These are phyloP conservation scores for Pseudocercospora eumusae DNA, from an alignment of 2,329 filamentous ascomycete species.

Conservation along the genomic window DNA sequence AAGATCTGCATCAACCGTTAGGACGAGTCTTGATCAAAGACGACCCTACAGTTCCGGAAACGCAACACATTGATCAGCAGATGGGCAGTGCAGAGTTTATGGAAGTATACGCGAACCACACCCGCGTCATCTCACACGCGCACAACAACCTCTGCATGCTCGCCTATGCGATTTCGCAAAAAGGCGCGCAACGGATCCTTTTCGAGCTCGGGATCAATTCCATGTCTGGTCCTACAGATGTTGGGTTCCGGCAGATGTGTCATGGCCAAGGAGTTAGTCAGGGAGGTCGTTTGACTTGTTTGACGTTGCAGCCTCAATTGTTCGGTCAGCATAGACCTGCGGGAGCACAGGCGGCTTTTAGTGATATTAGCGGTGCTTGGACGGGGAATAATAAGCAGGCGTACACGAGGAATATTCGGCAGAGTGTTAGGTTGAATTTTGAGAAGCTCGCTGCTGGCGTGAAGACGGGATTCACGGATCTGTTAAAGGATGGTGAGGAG, in stretches of 20 bases:
- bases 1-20: no score
- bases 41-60: no score
- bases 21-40: no score
- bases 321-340: not conserved
- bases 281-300: not conserved
- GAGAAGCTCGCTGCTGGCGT: not conserved
- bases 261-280: not conserved
- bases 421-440: not conserved
- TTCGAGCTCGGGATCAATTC: not conserved
- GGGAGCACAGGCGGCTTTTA: not conserved
- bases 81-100: not conserved
- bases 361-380: not conserved
- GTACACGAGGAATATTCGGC: not conserved
- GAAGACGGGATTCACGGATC: not conserved
- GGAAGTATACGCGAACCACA: not conserved
- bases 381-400: not conserved
- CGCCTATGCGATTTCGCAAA: not conserved
- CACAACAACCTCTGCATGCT: not conserved
- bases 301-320: not conserved
- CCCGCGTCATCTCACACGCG: not conserved
- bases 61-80: not conserved
- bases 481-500: not conserved
- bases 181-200: not conserved
- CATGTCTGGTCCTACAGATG: not conserved
- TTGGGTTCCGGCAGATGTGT: not conserved